A percentile compares a stretch with the other conserved stretches of the same genome.
Evolutionary conservation across 345 rosid species (phyloP).

Genomic region (Syzygium grande): DNA sequence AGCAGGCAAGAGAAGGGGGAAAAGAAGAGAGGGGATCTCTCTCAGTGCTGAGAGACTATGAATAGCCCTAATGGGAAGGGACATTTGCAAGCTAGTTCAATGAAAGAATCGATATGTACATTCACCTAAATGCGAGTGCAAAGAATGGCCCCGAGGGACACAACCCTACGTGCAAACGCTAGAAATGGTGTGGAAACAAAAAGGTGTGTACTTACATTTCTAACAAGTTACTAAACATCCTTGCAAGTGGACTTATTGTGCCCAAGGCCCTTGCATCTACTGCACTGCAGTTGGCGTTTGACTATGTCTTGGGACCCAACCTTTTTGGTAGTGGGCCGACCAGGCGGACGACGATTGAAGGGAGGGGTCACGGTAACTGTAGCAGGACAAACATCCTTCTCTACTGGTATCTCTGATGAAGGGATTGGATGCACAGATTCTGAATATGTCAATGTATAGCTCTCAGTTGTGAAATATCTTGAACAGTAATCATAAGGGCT

Average conservation of each 20-base stretch:
- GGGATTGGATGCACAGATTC: constrained; percentile 67
- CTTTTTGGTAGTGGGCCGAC: constrained; percentile 74
- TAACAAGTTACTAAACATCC: constrained; percentile 29
- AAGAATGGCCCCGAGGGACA: background rate
- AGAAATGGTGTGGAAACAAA: background rate
- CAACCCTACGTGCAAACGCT: background rate
- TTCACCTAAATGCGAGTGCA: background rate
- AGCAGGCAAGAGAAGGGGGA: background rate
- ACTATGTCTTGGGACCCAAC: constrained; percentile 46
- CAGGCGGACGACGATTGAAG: constrained; percentile 75
- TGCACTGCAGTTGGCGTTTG: constrained; percentile 93
- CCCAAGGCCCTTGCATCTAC: constrained; percentile 94
- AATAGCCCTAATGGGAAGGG: background rate
- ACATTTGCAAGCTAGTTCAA: background rate
- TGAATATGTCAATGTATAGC: constrained; percentile 62
- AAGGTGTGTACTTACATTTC: background rate
- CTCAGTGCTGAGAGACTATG: background rate
- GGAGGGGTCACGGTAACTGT: constrained; percentile 82
- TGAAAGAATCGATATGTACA: background rate
- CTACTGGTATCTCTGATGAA: constrained; percentile 28
- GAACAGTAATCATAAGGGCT: constrained; percentile 66
- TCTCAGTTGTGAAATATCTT: constrained; percentile 61
- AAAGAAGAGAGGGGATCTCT: background rate
- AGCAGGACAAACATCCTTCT: constrained; percentile 35
- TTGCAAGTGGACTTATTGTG: constrained; percentile 99